phyloP scores from a whole-genome alignment of 345 rosid species.

The Mangifera indica region DNA sequence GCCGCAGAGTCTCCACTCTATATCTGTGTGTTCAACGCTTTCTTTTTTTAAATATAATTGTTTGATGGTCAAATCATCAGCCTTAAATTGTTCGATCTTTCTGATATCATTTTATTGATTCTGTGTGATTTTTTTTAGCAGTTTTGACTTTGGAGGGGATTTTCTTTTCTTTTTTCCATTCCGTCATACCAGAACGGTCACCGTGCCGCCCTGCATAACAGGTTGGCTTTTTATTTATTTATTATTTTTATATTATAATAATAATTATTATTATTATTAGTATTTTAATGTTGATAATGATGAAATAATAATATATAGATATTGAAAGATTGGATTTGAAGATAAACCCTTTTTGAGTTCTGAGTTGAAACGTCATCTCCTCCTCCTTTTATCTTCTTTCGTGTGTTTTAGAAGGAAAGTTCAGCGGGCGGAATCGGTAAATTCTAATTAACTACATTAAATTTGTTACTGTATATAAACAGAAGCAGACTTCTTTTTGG shows the following conservation, averaged over 20 bases:
- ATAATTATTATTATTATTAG: not conserved
- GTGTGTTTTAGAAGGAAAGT: not conserved
- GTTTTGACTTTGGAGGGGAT: too few relatives aligned
- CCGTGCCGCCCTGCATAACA: too few relatives aligned
- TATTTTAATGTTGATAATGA: not conserved
- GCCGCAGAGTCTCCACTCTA: too few relatives aligned
- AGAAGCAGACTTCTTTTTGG: not conserved
- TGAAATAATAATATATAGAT: not conserved
- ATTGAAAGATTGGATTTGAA: not conserved
- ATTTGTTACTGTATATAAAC: not conserved
- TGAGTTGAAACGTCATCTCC: not conserved
- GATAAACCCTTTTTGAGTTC: not conserved
- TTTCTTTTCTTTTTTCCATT: too few relatives aligned
- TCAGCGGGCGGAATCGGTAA: not conserved
- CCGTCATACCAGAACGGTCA: too few relatives aligned
- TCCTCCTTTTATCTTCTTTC: not conserved
- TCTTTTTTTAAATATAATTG: too few relatives aligned
- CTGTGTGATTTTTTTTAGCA: too few relatives aligned
- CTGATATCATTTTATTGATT: too few relatives aligned
- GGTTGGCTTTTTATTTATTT: not conserved
- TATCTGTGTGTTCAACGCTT: too few relatives aligned
- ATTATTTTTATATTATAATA: not conserved
- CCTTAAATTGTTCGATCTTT: too few relatives aligned
- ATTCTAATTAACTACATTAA: not conserved
- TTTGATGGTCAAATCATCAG: too few relatives aligned